Base-by-base conservation (phyloP, 2,329 filamentous ascomycete species). In the Trichoderma afroharzianum region DNA sequence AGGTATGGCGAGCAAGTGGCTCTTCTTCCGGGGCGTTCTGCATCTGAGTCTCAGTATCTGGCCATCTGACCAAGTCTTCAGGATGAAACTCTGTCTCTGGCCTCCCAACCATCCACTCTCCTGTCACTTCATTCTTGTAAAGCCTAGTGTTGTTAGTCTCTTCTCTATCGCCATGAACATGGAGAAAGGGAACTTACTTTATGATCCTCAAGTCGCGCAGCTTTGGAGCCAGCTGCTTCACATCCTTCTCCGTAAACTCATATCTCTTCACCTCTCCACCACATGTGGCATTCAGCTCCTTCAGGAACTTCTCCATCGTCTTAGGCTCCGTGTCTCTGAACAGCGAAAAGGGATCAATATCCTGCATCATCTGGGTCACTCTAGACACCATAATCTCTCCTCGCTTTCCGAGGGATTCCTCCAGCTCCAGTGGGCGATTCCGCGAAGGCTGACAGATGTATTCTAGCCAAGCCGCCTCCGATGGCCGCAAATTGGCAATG, bases 201-300 rank as follows among this genome's bases (percentile, higher is more conserved):
- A 72, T 18, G 1, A 66, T n/a, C 50, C 59, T 64, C 47, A 72
- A 39, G 8, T 68, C 43, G n/a, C 68, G 64, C 59, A 72, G 33
- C 39, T 63, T 69, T 26, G 71, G 64, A 0, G 71, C 71, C 47
- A 72, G 50, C 6, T 57, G 39, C 24, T 72, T 30, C 0, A 76
- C 73, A 12, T 79, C 75, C 7, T 76, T 61, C 12, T 28, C 21
- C 0, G 75, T 75, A 62, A 79, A 79, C n/a, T 64, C 69, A 64
- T 76, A 74, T 8, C 73, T 72, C 61, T 73, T 74, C 8, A 72
- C 68, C n/a, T 26, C 26, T 15, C 71, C 71, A 18, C 68, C 50
- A 76, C 75, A 75, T 18, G 64, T 70, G 8, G 33, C 30, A 28
- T 80, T 80, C 55, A 80, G 30, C 32, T 74, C 72, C 12, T 50